These are phyloP conservation scores for Basipetospora chlamydospora DNA, from an alignment of 2,329 filamentous ascomycete genomes.

Conservation along the genomic window DNA sequence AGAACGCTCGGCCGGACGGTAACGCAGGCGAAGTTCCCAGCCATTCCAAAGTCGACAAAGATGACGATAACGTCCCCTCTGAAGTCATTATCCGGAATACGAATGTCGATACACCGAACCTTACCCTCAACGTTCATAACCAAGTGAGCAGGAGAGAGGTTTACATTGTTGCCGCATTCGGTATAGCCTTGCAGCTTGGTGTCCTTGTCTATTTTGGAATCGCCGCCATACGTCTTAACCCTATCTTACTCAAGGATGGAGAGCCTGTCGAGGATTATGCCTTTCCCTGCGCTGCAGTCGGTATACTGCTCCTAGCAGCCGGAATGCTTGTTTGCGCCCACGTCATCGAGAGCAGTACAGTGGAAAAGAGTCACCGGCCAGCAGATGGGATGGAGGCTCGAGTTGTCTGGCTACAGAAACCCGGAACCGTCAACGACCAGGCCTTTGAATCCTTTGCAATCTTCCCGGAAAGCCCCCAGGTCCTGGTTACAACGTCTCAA, in stretches of 20 bases:
- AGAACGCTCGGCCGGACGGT: too few species aligned
- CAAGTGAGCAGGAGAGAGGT: constrained; percentile 7
- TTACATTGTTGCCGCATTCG: constrained; percentile 9
- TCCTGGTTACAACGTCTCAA: background rate
- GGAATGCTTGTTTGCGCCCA: constrained; percentile 17
- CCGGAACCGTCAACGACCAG: constrained; percentile 14
- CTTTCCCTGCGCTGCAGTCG: constrained; percentile 12
- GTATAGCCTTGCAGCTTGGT: constrained; percentile 11
- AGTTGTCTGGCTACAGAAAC: constrained; percentile 17
- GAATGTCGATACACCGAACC: background rate
- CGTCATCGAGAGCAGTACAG: constrained; percentile 17
- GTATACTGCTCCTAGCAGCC: constrained; percentile 13
- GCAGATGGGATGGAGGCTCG: constrained; percentile 2
- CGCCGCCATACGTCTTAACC: constrained; percentile 5
- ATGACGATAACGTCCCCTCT: too few species aligned
- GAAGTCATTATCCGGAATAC: background rate
- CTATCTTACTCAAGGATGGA: constrained; percentile 7
- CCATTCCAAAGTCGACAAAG: too few species aligned
- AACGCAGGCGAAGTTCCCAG: too few species aligned
- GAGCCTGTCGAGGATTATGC: constrained; percentile 9
- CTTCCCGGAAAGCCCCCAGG: constrained; percentile 4
- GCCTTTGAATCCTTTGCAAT: constrained; percentile 14
- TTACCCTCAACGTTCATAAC: constrained; percentile 7
- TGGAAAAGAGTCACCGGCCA: constrained; percentile 10
- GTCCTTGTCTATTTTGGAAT: constrained; percentile 10